Base-by-base conservation (phyloP, 768 basidiomycete genomes). In the Macrolepiota dolichaula region DNA sequence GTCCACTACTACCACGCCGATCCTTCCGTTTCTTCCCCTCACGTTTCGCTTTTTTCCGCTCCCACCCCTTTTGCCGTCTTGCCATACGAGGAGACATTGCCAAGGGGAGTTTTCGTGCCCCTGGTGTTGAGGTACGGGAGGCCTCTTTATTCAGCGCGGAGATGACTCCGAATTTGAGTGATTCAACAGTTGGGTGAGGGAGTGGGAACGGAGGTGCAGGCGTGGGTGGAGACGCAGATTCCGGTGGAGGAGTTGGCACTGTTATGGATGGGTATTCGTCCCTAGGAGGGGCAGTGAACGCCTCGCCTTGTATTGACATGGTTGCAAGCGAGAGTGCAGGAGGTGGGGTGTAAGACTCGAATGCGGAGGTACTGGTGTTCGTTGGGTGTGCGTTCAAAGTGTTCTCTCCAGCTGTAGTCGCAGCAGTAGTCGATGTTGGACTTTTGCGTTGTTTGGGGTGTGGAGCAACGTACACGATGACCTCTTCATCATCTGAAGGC, bases 391-490 rank as follows among this genome's bases (percentile, higher is more conserved):
- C 19, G 32, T 38, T n/a, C 24, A 32, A 3, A 4, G 13, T 19
- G 19, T 17, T n/a, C 17, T 44, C 19, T 44, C 17, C 4, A 6
- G 42, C 19, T 17, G 42, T 44, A 6, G 15, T n/a, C 25, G n/a
- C 19, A 52, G 35, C 9, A 22, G 52, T 22, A 3, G 57, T 37
- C 32, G 37, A 22, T 5, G 29, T 9, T 32, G 57, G 37, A 51
- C 1, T 69, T 66, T 0, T 87, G 82, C 4, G 44, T 9, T 11
- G 17, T 15, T 35, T 59, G 37, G 89, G 90, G 67, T 89, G 82
- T 0, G 91, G 90, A 0, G 89, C 89, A 25, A 85, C 86, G 67
- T 92, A 92, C 10, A 92, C 89, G 57, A 92, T 91, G 3, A 82
- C 68, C 59, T 92, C 91, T 19, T 89, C 87, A 32, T 85, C 85